A percentile compares a stretch with the other conserved stretches of the same genome.
Evolutionary conservation across 1,284 basidiomycete genomes (phyloP).

Genomic region (Ganoderma resinaceum): DNA sequence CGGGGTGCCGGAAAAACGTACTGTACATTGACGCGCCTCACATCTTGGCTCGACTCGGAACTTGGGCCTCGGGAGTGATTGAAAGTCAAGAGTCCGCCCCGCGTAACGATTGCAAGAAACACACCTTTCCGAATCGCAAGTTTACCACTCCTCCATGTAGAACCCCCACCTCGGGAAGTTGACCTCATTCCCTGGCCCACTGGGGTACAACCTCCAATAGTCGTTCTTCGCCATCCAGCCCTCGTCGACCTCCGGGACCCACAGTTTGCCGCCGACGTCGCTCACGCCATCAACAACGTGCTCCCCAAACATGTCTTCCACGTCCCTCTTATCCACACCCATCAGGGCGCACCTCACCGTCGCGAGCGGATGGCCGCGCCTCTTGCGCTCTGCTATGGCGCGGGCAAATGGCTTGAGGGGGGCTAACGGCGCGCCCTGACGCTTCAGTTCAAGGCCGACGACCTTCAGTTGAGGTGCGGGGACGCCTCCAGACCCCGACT

Average conservation of each 20-base stretch:
- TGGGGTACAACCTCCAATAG: background rate
- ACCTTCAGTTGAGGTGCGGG: background rate
- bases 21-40: background rate
- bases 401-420: background rate
- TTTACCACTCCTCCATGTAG: background rate
- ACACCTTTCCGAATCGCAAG: background rate
- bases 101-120: background rate
- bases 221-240: background rate
- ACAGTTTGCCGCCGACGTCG: background rate
- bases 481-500: background rate
- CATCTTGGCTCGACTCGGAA: background rate
- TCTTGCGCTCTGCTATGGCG: background rate
- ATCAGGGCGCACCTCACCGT: background rate
- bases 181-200: background rate
- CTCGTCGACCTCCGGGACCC: background rate
- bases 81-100: background rate
- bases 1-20: background rate
- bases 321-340: background rate
- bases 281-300: background rate
- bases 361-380: background rate
- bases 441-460: background rate
- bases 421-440: background rate
- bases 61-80: background rate
- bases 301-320: background rate
- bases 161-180: background rate